Conservation (phyloP, 2,329 filamentous ascomycete species). For the Beauveria bassiana region DNA sequence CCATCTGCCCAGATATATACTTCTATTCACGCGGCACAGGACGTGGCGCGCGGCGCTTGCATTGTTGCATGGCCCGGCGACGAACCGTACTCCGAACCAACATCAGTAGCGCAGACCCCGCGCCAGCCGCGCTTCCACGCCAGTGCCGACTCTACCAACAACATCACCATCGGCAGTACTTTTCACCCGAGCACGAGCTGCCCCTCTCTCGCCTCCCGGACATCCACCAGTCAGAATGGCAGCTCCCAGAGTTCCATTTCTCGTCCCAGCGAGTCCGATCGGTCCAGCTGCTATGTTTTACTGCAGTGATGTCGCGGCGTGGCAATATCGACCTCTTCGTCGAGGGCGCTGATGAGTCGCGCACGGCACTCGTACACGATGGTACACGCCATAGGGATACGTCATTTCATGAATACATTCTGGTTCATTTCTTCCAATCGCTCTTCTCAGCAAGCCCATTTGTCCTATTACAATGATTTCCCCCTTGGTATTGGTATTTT, state of each 20-base stretch:
- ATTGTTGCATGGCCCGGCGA: conserved; percentile 22
- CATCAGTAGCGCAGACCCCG: neutral
- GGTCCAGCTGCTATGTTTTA: neutral
- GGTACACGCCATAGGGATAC: neutral
- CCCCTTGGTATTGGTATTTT: conserved; percentile 5
- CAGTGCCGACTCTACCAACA: neutral
- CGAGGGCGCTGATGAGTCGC: neutral
- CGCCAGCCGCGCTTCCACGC: conserved; percentile 1
- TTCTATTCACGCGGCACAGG: conserved; percentile 18
- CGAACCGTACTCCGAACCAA: conserved; percentile 16
- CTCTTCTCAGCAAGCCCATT: conserved; percentile 1
- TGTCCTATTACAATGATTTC: neutral
- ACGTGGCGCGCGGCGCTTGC: conserved; percentile 18
- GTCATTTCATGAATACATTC: neutral
- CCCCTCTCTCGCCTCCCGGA: neutral
- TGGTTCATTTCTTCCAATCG: neutral
- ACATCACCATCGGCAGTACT: neutral
- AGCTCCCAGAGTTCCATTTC: neutral
- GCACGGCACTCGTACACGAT: neutral
- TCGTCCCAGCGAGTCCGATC: neutral
- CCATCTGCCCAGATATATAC: conserved; percentile 15
- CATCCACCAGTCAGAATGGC: neutral
- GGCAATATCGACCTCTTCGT: neutral
- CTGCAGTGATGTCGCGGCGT: neutral
- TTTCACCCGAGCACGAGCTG: neutral